Evolutionary conservation across 2,329 filamentous ascomycete genomes (phyloP).

Genomic region (Cytospora leucostoma): DNA sequence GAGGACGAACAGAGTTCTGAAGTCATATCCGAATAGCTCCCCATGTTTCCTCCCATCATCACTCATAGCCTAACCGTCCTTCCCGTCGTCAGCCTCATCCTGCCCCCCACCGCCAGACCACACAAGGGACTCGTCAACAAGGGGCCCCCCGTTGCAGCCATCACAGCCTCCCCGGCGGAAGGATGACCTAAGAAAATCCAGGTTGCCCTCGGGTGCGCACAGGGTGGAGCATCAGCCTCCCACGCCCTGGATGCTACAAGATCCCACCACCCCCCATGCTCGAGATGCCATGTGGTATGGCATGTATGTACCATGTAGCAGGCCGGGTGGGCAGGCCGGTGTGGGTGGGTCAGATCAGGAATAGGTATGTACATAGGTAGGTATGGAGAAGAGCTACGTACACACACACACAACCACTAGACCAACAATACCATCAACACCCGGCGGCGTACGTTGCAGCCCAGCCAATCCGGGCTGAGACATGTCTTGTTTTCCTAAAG

Average conservation of each 20-base stretch:
- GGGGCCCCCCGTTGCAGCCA: conserved; percentile 14
- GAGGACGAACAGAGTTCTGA: conserved; percentile 14
- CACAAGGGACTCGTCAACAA: background rate
- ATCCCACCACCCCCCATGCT: conserved; percentile 8
- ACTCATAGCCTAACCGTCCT: conserved; percentile 19
- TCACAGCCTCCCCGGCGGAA: conserved; percentile 25
- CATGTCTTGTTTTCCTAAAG: conserved; percentile 1
- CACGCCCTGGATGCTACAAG: conserved; percentile 12
- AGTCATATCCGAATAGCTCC: conserved; percentile 21
- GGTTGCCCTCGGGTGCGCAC: conserved; percentile 15
- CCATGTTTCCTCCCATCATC: conserved; percentile 2
- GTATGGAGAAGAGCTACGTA: conserved; percentile 1
- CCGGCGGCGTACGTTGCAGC: background rate
- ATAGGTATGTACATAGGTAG: too few relatives aligned
- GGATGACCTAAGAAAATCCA: conserved; percentile 27
- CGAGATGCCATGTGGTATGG: conserved; percentile 22
- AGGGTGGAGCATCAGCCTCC: conserved; percentile 19
- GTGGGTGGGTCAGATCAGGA: too few relatives aligned
- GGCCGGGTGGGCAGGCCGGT: background rate
- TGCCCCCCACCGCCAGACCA: conserved; percentile 1
- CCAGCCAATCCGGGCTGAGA: conserved; percentile 16
- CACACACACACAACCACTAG: background rate
- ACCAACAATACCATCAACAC: background rate
- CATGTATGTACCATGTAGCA: background rate
- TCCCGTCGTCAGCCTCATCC: conserved; percentile 27